Base-by-base conservation (phyloP, 169 alveolate genomes). In the Neospora caninum region DNA sequence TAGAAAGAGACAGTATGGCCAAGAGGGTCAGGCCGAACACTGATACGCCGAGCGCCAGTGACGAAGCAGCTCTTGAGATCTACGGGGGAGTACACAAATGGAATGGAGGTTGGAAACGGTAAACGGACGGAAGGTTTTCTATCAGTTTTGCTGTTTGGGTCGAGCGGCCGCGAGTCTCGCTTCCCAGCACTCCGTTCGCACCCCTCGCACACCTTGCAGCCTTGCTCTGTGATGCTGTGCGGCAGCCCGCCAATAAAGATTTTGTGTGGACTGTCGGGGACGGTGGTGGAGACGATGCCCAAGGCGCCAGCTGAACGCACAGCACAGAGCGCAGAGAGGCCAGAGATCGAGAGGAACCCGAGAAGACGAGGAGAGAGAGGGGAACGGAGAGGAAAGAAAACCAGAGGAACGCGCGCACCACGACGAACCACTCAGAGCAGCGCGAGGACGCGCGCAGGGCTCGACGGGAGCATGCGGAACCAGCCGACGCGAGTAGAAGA, bases 211-310 rank as follows among this genome's bases (percentile, higher is more conserved):
- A 88, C 96, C 88, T 91, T 92, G 82, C 92, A 43, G 36, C 86
- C 94, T 73, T 80, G 91, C 88, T 94, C 96, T 27, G 91, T 73
- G 70, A 94, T 45, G 58, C 80, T 69, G 70, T 58, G 88, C 22
- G 88, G 87, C 29, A 94, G 93, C 10, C 96, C 96, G 27, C 96
- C 96, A 45, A 94, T 92, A 13, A 94, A 93, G 42, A 94, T 54
- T 80, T 94, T 94, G 84, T 94, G 73, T n/a, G 92, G 88, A 54
- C 92, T 89, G 53, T 94, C 96, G 22, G 92, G 95, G 41, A 78
- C 92, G 41, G 86, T 73, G 34, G 94, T 88, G 53, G 95, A 91
- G 43, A 91, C 78, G 13, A 94, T 88, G 43, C 80, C 70, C 80
- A 86, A 29, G 34, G 92, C 92, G 70, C 80, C 92, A 22, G 89